Evolutionary conservation across 768 basidiomycete species (phyloP).

Genomic region (Suillus luteus): DNA sequence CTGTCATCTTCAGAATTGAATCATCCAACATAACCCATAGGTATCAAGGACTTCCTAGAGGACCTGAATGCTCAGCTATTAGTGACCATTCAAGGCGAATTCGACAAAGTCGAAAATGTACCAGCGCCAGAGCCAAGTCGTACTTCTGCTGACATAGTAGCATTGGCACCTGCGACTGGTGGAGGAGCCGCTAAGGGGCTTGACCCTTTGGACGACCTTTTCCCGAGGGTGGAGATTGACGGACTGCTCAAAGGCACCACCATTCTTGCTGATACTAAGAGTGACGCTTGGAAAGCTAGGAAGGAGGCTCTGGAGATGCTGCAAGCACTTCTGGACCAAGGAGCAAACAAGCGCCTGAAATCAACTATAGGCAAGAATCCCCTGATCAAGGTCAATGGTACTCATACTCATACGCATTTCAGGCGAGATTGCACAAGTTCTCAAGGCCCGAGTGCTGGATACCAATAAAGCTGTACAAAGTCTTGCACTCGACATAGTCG

Average conservation of each 20-base stretch:
- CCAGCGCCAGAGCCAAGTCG: slow-evolving; percentile 77
- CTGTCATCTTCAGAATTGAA: background rate
- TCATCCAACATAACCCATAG: slow-evolving; percentile 41
- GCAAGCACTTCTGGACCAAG: slow-evolving; percentile 84
- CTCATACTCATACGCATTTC: slow-evolving; percentile 3
- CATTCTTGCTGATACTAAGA: slow-evolving; percentile 82
- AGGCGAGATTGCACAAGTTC: slow-evolving; percentile 89
- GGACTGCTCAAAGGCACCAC: slow-evolving; percentile 79
- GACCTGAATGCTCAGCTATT: slow-evolving; percentile 94
- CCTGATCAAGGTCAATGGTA: background rate
- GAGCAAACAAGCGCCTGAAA: slow-evolving; percentile 90
- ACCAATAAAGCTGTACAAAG: slow-evolving; percentile 93
- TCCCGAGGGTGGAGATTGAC: slow-evolving; percentile 94
- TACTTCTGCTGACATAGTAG: slow-evolving; percentile 72
- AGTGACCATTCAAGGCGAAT: slow-evolving; percentile 86
- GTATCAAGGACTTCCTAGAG: slow-evolving; percentile 89
- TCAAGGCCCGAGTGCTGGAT: slow-evolving; percentile 88
- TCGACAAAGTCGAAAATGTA: slow-evolving; percentile 86
- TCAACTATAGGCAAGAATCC: slow-evolving; percentile 73
- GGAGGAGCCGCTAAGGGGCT: slow-evolving; percentile 41
- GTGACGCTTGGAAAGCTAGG: slow-evolving; percentile 94
- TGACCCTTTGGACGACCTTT: slow-evolving; percentile 91
- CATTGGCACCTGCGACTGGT: slow-evolving; percentile 44
- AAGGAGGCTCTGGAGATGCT: slow-evolving; percentile 92
- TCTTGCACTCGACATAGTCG: slow-evolving; percentile 87